Evolutionary conservation across 2,329 filamentous ascomycete genomes (phyloP), one percentile per base, ranked within the genome.

Genomic region (Diplodia sapinea): DNA sequence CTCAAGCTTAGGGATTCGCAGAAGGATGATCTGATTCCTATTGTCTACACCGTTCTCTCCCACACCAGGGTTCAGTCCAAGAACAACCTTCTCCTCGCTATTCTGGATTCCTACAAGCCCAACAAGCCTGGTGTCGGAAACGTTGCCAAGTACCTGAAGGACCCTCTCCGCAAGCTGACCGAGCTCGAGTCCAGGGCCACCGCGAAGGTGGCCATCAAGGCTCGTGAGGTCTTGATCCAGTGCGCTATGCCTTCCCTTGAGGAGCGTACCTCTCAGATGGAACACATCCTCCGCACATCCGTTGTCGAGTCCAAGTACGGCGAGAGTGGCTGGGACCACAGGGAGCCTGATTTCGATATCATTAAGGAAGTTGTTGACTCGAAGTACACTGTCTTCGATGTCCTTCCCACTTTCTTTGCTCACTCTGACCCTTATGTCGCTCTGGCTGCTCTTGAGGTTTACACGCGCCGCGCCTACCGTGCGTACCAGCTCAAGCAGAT

Each of bases 331-430:
- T 97, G 92, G 91, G 94, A 97, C 71, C 95, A 99, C 82, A 87
- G 95, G 72, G 92, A 97, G 80, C 95, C 95, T 57, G 92, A 91
- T 80, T 83, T 96, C 65, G 91, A 96, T 26, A 85, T 96, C 71
- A 90, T 99, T 82, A 97, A 97, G 85, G 95, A 99, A 80, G 94
- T 99, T 38, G 93, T 99, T 64, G 95, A 99, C 80, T 98, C 95
- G 66, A 96, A 96, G 83, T 98, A 96, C 84, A 98, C 94, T 51
- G 95, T 99, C 71, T 97, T 97, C 73, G 95, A 99, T 77, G 95
- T 99, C 20, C 82, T 99, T 72, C 91, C 94, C 8, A 89, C 93
- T 68, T 99, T 99, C 88, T 99, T 99, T 77, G 91, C 89, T 40
- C 93, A 99, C 80, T 88, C 92, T 51, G 95, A 99, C 76, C 90